phyloP scores from a whole-genome alignment of 2,329 filamentous ascomycete species.

The Cytospora schulzeri region DNA sequence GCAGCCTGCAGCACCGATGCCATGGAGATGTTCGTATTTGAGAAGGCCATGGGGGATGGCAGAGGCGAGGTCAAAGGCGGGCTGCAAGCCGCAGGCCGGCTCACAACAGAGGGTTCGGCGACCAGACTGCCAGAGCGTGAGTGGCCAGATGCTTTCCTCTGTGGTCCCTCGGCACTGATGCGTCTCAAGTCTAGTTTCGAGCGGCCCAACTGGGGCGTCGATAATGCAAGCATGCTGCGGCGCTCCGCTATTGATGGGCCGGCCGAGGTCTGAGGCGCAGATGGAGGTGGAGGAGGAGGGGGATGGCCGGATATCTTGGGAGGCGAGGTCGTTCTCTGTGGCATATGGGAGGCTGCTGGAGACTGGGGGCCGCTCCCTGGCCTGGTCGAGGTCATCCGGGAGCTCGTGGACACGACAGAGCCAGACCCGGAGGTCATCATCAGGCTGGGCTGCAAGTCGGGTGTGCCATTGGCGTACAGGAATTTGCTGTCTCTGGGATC shows the following conservation, averaged over 20 bases:
- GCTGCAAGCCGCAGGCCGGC: conserved; percentile 40
- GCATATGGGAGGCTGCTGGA: conserved; percentile 31
- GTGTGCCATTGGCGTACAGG: conserved; percentile 71
- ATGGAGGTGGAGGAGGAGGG: conserved; percentile 23
- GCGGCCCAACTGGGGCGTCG: conserved; percentile 42
- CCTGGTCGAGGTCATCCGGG: conserved; percentile 46
- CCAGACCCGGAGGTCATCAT: conserved; percentile 44
- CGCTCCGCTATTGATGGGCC: conserved; percentile 31
- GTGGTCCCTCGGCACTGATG: conserved; percentile 45
- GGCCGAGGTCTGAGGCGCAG: conserved; percentile 21
- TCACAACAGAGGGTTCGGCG: conserved; percentile 41
- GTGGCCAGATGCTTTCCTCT: conserved; percentile 40
- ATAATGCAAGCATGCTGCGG: conserved; percentile 37
- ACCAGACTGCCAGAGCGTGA: conserved; percentile 45
- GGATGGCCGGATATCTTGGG: conserved; percentile 29
- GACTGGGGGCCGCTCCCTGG: conserved; percentile 39
- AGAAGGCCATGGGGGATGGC: conserved; percentile 33
- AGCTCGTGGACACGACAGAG: conserved; percentile 49
- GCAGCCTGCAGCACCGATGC: conserved; percentile 59
- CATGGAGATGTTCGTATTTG: conserved; percentile 47
- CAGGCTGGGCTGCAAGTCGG: conserved; percentile 48
- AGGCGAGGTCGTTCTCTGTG: conserved; percentile 54
- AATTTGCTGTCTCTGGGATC: conserved; percentile 62
- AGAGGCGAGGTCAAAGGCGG: conserved; percentile 38
- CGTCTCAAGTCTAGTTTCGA: conserved; percentile 42